phyloP scores from a whole-genome alignment of 306 rosid genomes.

The Cyamopsis tetragonoloba region DNA sequence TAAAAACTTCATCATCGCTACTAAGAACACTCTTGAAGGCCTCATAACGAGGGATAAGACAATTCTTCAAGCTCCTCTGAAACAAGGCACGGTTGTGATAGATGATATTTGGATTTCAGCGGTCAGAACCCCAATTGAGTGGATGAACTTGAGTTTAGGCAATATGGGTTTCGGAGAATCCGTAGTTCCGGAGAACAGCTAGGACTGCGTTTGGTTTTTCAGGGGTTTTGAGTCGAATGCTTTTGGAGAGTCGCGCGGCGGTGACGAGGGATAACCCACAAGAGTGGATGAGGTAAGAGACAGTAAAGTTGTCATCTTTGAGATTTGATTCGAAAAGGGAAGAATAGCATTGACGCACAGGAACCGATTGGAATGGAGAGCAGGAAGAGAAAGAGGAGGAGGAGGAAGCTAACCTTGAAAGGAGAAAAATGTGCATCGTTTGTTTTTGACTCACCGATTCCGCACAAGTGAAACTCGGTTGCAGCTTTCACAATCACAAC shows the following conservation, averaged over 20 bases:
- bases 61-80: constrained; percentile 19
- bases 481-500: too few species aligned
- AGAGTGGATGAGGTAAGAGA: constrained; percentile 27
- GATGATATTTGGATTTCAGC: constrained; percentile 7
- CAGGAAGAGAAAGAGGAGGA: background rate
- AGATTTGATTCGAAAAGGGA: background rate
- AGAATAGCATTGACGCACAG: too few species aligned
- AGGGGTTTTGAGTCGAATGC: background rate
- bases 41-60: constrained; percentile 24
- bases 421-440: background rate
- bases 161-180: constrained; percentile 33
- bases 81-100: background rate
- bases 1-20: background rate
- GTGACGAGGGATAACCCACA: constrained; percentile 32
- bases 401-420: constrained; percentile 5
- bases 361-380: background rate
- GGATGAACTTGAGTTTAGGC: constrained; percentile 36
- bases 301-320: constrained; percentile 1
- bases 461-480: too few species aligned
- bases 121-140: constrained; percentile 31
- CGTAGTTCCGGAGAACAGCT: constrained; percentile 15
- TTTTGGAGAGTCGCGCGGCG: constrained; percentile 18
- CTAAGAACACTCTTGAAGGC: constrained; percentile 10
- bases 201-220: constrained; percentile 27
- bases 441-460: too few species aligned